Evolutionary conservation across 2,329 filamentous ascomycete genomes (phyloP).

Genomic region (Talaromyces sp.): DNA sequence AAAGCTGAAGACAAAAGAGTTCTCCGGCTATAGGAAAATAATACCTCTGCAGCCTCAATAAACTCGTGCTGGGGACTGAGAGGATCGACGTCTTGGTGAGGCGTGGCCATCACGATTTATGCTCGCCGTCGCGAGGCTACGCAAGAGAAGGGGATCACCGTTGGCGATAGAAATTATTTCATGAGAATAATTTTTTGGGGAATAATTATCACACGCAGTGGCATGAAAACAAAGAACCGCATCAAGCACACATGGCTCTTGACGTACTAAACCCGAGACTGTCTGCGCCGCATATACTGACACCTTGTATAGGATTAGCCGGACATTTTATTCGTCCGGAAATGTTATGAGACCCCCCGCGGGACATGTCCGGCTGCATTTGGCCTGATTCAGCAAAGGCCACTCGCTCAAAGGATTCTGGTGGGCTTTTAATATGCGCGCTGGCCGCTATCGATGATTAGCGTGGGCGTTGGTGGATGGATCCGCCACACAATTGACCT

Average conservation of each 20-base stretch:
- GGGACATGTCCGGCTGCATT: neutral
- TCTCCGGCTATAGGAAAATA: neutral
- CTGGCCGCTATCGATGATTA: neutral
- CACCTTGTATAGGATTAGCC: neutral
- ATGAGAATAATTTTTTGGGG: neutral
- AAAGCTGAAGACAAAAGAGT: neutral
- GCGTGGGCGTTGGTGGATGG: neutral
- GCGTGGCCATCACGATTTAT: neutral
- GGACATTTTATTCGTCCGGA: neutral
- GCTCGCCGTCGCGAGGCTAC: neutral
- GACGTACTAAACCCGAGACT: no score
- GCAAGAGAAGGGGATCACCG: neutral
- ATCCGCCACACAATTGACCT: neutral
- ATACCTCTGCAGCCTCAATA: slow-evolving; percentile 10
- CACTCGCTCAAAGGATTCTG: neutral
- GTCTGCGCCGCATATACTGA: neutral
- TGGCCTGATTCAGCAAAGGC: neutral
- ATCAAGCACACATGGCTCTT: neutral
- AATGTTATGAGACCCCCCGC: neutral
- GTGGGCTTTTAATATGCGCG: neutral
- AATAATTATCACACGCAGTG: neutral
- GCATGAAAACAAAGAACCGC: neutral
- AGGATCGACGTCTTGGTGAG: neutral
- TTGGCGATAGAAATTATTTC: neutral
- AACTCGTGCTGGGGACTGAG: neutral